Conservation (phyloP, 2,329 filamentous ascomycete genomes). For the Aurifilum marmelostoma region DNA sequence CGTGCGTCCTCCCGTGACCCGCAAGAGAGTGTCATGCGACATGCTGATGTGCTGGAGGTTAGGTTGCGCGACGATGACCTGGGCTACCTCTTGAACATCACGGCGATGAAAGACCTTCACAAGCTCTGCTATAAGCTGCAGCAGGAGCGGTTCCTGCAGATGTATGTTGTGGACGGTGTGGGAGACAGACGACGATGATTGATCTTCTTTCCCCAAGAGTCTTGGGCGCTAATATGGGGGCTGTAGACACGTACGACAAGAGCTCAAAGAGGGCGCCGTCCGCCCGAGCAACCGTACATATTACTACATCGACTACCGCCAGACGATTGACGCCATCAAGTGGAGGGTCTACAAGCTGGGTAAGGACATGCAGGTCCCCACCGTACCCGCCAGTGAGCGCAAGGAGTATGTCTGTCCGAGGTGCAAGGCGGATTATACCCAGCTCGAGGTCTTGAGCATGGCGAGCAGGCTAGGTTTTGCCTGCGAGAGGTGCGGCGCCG, state of each 20-base stretch:
- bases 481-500: slow-evolving; percentile 75
- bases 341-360: slow-evolving; percentile 89
- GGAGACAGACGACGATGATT: neutral
- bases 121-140: slow-evolving; percentile 83
- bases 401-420: slow-evolving; percentile 87
- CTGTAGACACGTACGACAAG: slow-evolving; percentile 69
- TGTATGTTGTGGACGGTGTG: slow-evolving; percentile 55
- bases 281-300: slow-evolving; percentile 86
- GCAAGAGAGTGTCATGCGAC: slow-evolving; percentile 49
- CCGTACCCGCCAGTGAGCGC: slow-evolving; percentile 78
- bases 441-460: slow-evolving; percentile 84
- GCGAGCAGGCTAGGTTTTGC: slow-evolving; percentile 73
- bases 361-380: slow-evolving; percentile 83
- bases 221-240: slow-evolving; percentile 22
- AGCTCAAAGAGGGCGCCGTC: slow-evolving; percentile 78
- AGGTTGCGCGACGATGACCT: slow-evolving; percentile 87
- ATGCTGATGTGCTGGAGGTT: slow-evolving; percentile 66
- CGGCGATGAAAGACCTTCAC: slow-evolving; percentile 81
- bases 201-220: too few relatives aligned
- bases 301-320: slow-evolving; percentile 95
- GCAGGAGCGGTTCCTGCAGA: slow-evolving; percentile 82
- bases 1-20: slow-evolving; percentile 54
- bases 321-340: slow-evolving; percentile 94
- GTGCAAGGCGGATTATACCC: slow-evolving; percentile 85
- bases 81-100: slow-evolving; percentile 83